Percentiles rank a stretch among this genome's conserved stretches.
Conservation (phyloP, 441 rosid species). For the Jatropha podagrica region DNA sequence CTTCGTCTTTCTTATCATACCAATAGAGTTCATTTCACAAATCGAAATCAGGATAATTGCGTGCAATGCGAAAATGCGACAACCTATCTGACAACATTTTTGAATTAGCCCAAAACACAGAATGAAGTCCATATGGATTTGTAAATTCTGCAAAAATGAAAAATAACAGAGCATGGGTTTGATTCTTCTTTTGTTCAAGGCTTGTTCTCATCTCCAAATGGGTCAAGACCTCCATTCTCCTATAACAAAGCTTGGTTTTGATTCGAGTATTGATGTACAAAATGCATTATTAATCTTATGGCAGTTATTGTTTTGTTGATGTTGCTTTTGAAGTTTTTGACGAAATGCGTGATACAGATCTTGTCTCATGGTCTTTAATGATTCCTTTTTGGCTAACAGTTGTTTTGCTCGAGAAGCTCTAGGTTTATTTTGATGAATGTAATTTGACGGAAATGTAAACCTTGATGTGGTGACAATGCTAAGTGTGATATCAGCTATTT, state of each 20-base stretch:
- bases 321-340: slow-evolving; percentile 50
- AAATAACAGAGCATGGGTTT: neutral
- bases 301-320: slow-evolving; percentile 42
- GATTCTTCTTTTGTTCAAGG: slow-evolving; percentile 39
- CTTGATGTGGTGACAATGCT: slow-evolving; percentile 66
- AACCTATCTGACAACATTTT: slow-evolving; percentile 66
- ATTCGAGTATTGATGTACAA: slow-evolving; percentile 27
- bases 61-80: slow-evolving; percentile 86
- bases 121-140: slow-evolving; percentile 82
- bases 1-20: slow-evolving; percentile 67
- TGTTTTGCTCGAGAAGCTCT: slow-evolving; percentile 53
- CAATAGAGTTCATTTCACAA: slow-evolving; percentile 60
- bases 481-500: slow-evolving; percentile 63
- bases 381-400: slow-evolving; percentile 63
- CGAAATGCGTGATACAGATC: slow-evolving; percentile 48
- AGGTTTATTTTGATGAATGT: slow-evolving; percentile 58
- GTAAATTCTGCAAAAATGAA: slow-evolving; percentile 55
- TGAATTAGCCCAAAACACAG: slow-evolving; percentile 52
- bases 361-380: slow-evolving; percentile 79
- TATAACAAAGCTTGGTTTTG: slow-evolving; percentile 37
- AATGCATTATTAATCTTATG: slow-evolving; percentile 42
- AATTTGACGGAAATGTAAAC: slow-evolving; percentile 34
- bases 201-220: slow-evolving; percentile 33
- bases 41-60: slow-evolving; percentile 63
- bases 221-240: slow-evolving; percentile 38